Base-by-base conservation (phyloP, 225 moss, liverwort and hornwort species). In the Straminergon stramineum region DNA sequence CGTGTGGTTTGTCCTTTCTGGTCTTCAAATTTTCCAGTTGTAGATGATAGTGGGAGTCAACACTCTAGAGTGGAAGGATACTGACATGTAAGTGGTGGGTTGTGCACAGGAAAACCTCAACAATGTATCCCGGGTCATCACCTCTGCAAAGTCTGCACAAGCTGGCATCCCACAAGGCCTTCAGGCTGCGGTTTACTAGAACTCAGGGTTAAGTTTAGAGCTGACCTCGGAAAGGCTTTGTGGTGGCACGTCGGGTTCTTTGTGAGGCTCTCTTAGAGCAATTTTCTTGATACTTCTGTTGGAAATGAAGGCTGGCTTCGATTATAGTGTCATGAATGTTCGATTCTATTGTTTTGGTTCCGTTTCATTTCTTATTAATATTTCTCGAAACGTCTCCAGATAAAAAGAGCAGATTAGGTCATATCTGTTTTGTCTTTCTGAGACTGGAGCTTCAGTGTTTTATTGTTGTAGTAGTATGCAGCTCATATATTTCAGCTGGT, bases 101-200 rank as follows among this genome's bases (percentile, higher is more conserved):
- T 87, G 83, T 37, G 14, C 88, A 63, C 95, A 96, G 97, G 97
- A 96, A 69, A 97, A 95, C 45, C 94, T 96, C 84, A 95, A 85
- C 91, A 96, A 91, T 82, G 95, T 96, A 60, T 95, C 94, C 67
- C 93, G 95, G 75, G 95, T 95, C 52, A 90, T 96, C 53, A 68
- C 69, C 79, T 90, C 91, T 90, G 94, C 95, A 9, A 96, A 94
- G 91, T 89, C 91, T 34, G 86, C 92, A 17, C 94, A 94, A 88
- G 90, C 87, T 14, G 91, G 90, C 69, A 91, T 95, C 67, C 94
- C 95, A 37, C 95, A 94, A 94, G 92, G 93, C 60, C 85, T 84
- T 19, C 45, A 89, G 79, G 73, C 85, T 88, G 67, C 79, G 1
- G 79, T 79, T 79, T n/a, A 79, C 57, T 57, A 79, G 79, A 79